These are phyloP conservation scores for Colletotrichum sp. DNA, from an alignment of 2,329 filamentous ascomycete species.

Conservation along the genomic window DNA sequence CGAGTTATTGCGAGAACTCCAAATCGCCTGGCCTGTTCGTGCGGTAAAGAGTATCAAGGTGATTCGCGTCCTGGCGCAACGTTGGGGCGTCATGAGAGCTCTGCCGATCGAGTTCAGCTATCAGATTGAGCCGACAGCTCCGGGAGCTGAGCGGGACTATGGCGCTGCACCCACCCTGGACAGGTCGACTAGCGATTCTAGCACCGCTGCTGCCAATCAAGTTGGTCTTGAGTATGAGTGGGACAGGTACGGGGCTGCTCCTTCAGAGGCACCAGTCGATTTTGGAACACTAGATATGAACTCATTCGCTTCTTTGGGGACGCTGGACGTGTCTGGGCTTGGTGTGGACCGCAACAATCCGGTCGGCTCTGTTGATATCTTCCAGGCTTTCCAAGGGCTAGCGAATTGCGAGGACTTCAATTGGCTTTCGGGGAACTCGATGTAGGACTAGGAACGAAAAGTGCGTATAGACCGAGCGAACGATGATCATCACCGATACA, in stretches of 20 bases:
- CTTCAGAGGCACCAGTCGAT: not conserved
- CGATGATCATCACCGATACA: not conserved
- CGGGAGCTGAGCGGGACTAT: not conserved
- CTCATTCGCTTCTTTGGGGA: not conserved
- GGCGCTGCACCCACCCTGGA: not conserved
- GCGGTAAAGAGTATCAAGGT: conserved; percentile 5
- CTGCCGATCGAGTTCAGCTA: conserved; percentile 4
- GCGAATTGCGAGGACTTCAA: conserved; percentile 5
- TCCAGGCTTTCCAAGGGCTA: not conserved
- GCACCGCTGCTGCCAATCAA: not conserved
- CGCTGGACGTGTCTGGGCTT: not conserved
- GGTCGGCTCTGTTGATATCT: not conserved
- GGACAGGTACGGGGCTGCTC: not conserved
- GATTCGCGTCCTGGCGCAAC: conserved; percentile 6
- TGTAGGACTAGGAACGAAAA: not conserved
- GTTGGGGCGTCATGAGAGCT: conserved; percentile 12
- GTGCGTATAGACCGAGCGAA: not conserved
- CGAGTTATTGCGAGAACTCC: conserved; percentile 9
- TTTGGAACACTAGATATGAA: not conserved
- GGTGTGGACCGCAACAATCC: not conserved
- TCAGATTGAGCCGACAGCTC: not conserved
- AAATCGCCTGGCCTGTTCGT: not conserved
- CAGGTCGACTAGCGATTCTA: not conserved
- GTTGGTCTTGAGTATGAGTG: conserved; percentile 4
- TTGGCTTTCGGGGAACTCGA: not conserved